Conservation (phyloP, 1,139 yeast genomes). For the Torulaspora pretoriensis region DNA sequence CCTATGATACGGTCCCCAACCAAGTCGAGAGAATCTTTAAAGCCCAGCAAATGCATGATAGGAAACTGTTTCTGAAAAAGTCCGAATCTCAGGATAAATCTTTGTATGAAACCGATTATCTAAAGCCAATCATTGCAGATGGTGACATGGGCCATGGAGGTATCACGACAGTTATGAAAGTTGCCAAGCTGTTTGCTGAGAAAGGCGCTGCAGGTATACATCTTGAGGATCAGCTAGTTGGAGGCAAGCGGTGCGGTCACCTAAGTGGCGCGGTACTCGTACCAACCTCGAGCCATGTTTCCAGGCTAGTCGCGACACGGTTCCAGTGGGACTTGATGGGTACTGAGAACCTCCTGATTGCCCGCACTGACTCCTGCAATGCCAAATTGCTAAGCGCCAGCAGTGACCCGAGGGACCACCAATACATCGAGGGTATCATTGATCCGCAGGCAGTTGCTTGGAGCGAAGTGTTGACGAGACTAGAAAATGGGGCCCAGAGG, state of each 20-base stretch:
- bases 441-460: constrained; percentile 43
- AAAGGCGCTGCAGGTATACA: constrained; percentile 64
- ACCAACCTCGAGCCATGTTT: constrained; percentile 55
- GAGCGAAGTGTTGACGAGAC: constrained; percentile 44
- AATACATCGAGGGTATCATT: constrained; percentile 48
- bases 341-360: constrained; percentile 53
- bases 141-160: constrained; percentile 73
- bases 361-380: constrained; percentile 59
- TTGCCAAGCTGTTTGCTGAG: constrained; percentile 61
- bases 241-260: constrained; percentile 65
- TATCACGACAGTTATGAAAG: constrained; percentile 56
- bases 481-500: constrained; percentile 36
- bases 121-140: constrained; percentile 62
- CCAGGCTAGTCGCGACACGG: constrained; percentile 55
- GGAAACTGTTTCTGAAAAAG: constrained; percentile 46
- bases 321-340: constrained; percentile 66
- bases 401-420: constrained; percentile 55
- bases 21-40: constrained; percentile 57
- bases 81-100: constrained; percentile 31
- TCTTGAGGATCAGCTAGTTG: constrained; percentile 60
- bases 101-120: constrained; percentile 42
- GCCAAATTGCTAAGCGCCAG: constrained; percentile 51
- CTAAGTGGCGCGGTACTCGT: constrained; percentile 60
- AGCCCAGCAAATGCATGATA: constrained; percentile 57
- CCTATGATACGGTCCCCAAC: constrained; percentile 63